phyloP scores from a whole-genome alignment of 345 rosid genomes.

The Geranium rotundifolium region DNA sequence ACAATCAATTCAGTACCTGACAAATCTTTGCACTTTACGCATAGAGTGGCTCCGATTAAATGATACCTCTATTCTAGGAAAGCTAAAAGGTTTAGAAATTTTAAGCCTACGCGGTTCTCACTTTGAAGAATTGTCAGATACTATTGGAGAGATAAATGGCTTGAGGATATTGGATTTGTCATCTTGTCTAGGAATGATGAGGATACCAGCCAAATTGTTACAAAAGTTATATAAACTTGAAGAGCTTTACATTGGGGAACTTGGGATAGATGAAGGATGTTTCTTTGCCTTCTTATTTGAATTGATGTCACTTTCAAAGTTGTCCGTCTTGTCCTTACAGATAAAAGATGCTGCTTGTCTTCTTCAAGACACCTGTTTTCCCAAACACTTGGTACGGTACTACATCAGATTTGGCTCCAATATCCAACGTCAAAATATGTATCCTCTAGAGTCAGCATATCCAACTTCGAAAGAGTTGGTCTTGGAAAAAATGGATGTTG shows the following conservation, averaged over 20 bases:
- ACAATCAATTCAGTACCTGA: neutral
- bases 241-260: neutral
- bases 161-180: constrained; percentile 8
- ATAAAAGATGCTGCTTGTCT: too few species aligned
- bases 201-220: neutral
- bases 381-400: too few species aligned
- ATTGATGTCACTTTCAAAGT: too few species aligned
- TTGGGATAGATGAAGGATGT: too few species aligned
- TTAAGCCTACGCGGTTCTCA: neutral
- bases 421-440: too few species aligned
- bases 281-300: too few species aligned
- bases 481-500: too few species aligned
- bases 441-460: too few species aligned
- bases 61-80: neutral
- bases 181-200: neutral
- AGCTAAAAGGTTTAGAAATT: constrained; percentile 4
- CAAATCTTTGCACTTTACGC: neutral
- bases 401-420: too few species aligned
- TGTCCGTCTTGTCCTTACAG: too few species aligned
- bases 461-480: too few species aligned
- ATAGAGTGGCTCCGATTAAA: neutral
- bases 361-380: too few species aligned
- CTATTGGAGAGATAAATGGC: neutral
- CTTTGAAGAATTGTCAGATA: constrained; percentile 1
- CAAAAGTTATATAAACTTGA: neutral